Evolutionary conservation across 352 stramenopile species (phyloP).

Genomic region (Phytophthora pinifolia): DNA sequence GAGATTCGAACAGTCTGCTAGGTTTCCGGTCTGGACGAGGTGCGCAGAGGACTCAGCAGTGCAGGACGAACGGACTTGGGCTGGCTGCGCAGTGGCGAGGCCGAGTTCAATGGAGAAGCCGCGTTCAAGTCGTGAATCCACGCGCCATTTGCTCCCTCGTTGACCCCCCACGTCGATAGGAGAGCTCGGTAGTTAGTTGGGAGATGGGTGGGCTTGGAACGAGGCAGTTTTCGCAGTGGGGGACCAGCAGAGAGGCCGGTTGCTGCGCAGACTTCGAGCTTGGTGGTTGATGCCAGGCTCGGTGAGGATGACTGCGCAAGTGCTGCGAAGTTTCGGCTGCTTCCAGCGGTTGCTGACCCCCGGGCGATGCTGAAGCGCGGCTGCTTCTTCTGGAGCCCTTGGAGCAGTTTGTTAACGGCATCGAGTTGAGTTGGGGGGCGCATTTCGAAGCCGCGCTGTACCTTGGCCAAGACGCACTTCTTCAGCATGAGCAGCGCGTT

Average conservation of each 20-base stretch:
- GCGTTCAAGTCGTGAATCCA: slow-evolving; percentile 28
- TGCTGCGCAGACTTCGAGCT: no score
- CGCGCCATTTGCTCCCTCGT: neutral
- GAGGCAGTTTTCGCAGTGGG: neutral
- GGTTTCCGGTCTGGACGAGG: slow-evolving; percentile 2
- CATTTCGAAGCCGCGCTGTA: slow-evolving; percentile 26
- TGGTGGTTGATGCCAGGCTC: neutral
- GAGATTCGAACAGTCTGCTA: neutral
- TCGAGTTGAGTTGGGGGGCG: slow-evolving; percentile 18
- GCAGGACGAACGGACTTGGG: neutral
- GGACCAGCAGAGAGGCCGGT: neutral
- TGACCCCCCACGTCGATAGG: slow-evolving; percentile 18
- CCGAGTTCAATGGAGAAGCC: slow-evolving; percentile 13
- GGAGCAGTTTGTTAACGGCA: slow-evolving; percentile 17
- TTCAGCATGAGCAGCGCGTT: slow-evolving; percentile 38
- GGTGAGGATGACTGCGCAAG: neutral
- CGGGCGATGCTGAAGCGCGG: slow-evolving; percentile 13
- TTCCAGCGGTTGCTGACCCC: neutral
- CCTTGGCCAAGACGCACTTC: slow-evolving; percentile 23
- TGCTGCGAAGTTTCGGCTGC: neutral
- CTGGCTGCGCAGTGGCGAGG: slow-evolving; percentile 11
- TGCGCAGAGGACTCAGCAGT: slow-evolving; percentile 5
- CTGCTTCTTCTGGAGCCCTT: slow-evolving; percentile 5
- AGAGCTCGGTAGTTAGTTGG: slow-evolving; percentile 25
- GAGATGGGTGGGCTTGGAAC: neutral